Conservation (phyloP, 1,284 basidiomycete genomes). For the Cutaneotrichosporon mucoides region DNA sequence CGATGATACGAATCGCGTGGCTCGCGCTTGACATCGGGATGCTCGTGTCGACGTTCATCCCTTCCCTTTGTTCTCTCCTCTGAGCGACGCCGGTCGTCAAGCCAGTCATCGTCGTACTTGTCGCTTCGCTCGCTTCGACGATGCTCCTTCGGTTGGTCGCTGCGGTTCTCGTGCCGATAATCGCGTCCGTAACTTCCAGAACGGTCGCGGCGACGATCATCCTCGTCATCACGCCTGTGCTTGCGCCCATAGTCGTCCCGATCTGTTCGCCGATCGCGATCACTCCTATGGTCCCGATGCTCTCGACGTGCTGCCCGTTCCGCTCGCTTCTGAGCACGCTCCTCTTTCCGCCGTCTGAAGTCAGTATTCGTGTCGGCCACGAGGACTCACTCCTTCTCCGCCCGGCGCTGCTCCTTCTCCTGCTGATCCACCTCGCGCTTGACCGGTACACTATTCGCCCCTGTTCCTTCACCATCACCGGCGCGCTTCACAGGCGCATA, state of each 20-base stretch:
- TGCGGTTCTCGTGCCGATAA: background rate
- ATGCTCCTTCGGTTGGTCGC: too few relatives aligned
- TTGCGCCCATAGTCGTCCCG: slow-evolving; percentile 2
- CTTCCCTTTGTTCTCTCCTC: background rate
- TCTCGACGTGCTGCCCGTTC: slow-evolving; percentile 12
- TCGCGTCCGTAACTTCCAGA: background rate
- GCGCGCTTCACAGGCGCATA: slow-evolving; percentile 30
- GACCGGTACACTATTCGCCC: slow-evolving; percentile 35
- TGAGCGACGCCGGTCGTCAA: background rate
- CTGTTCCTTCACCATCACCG: slow-evolving; percentile 23
- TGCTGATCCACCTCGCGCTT: slow-evolving; percentile 32
- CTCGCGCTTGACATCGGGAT: too few relatives aligned
- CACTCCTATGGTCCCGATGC: background rate
- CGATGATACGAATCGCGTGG: too few relatives aligned
- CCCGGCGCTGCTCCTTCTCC: slow-evolving; percentile 40
- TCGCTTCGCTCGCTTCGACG: background rate
- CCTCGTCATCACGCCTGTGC: background rate
- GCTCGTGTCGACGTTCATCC: background rate
- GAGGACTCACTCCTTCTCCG: slow-evolving; percentile 47
- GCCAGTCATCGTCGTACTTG: background rate
- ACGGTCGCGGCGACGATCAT: background rate
- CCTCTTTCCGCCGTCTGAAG: slow-evolving; percentile 41
- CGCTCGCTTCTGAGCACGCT: slow-evolving; percentile 36
- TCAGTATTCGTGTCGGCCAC: background rate
- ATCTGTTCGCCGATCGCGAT: slow-evolving; percentile 6